Percentiles rank a stretch among this genome's conserved stretches.
phyloP scores from a whole-genome alignment of 495 filamentous ascomycete species.

The Penicillium silybi region DNA sequence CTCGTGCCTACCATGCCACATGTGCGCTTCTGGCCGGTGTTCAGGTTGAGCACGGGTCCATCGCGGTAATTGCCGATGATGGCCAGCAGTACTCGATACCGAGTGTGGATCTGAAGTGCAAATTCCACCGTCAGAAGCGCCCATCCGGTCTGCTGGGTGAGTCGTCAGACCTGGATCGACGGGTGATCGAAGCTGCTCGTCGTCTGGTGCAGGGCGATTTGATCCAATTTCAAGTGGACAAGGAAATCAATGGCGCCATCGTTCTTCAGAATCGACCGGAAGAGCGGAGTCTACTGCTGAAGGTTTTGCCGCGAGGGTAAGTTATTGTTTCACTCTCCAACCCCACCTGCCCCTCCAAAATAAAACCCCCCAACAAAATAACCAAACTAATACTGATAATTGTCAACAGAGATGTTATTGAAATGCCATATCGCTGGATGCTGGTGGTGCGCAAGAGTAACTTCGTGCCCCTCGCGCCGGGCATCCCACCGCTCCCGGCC shows the following conservation, averaged over 20 bases:
- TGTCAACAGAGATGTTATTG: conserved; percentile 44
- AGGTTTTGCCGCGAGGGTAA: conserved; percentile 85
- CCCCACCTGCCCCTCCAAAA: not conserved
- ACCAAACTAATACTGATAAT: conserved; percentile 21
- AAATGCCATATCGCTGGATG: conserved; percentile 54
- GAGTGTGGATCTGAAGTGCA: conserved; percentile 87
- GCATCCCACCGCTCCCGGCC: conserved; percentile 56
- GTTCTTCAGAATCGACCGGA: conserved; percentile 74
- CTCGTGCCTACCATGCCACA: conserved; percentile 88
- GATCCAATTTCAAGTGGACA: conserved; percentile 83
- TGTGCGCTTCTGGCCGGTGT: conserved; percentile 91
- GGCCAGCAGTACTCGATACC: conserved; percentile 85
- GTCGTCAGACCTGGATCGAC: conserved; percentile 62
- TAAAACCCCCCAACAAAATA: not conserved
- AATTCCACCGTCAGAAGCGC: conserved; percentile 86
- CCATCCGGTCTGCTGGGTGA: conserved; percentile 65
- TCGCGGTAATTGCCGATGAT: conserved; percentile 87
- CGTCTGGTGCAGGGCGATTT: conserved; percentile 69
- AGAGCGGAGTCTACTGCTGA: conserved; percentile 68
- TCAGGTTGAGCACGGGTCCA: conserved; percentile 76
- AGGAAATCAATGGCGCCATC: conserved; percentile 87
- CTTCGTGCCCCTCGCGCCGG: conserved; percentile 45
- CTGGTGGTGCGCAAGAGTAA: conserved; percentile 51
- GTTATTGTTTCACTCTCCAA: conserved; percentile 27
- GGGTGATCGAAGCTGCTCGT: conserved; percentile 55